Conservation (phyloP, 306 rosid species). For the Echinosophora koreensis region DNA sequence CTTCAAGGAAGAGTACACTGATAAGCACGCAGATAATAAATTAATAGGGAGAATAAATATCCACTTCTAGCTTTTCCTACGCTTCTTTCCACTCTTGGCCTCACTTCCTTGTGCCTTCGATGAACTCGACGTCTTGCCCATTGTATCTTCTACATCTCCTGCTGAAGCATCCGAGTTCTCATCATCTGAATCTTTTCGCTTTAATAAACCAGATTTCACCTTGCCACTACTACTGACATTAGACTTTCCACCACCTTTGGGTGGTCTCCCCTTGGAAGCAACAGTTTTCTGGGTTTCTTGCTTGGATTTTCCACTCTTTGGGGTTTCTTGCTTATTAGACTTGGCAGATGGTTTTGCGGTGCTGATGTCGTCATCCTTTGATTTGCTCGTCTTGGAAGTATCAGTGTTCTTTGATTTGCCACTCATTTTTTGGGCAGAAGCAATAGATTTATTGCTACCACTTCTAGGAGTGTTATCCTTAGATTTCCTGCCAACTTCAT, state of each 20-base stretch:
- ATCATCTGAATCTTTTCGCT: constrained; percentile 53
- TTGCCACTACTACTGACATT: constrained; percentile 55
- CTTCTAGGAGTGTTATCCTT: constrained; percentile 64
- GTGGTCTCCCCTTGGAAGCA: constrained; percentile 61
- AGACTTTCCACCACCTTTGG: constrained; percentile 64
- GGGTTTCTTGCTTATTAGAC: constrained; percentile 63
- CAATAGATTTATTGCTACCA: constrained; percentile 56
- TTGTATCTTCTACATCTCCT: constrained; percentile 49
- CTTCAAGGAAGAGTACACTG: constrained; percentile 33
- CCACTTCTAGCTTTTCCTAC: constrained; percentile 62
- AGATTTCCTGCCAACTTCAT: constrained; percentile 54
- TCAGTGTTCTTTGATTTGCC: constrained; percentile 57
- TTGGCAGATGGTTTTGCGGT: constrained; percentile 53
- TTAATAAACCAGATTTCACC: constrained; percentile 63
- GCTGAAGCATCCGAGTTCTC: constrained; percentile 52
- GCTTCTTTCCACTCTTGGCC: constrained; percentile 78
- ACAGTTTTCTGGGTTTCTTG: constrained; percentile 58
- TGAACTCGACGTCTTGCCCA: constrained; percentile 59
- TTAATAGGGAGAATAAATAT: constrained; percentile 13
- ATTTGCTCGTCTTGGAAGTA: constrained; percentile 57
- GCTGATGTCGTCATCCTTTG: constrained; percentile 62
- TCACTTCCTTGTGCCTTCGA: constrained; percentile 62
- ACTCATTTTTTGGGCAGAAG: constrained; percentile 52
- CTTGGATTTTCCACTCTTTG: constrained; percentile 65
- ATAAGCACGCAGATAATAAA: constrained; percentile 40